Evolutionary conservation across 257 asterid genomes (phyloP).

Genomic region (Hygrophila difformis): DNA sequence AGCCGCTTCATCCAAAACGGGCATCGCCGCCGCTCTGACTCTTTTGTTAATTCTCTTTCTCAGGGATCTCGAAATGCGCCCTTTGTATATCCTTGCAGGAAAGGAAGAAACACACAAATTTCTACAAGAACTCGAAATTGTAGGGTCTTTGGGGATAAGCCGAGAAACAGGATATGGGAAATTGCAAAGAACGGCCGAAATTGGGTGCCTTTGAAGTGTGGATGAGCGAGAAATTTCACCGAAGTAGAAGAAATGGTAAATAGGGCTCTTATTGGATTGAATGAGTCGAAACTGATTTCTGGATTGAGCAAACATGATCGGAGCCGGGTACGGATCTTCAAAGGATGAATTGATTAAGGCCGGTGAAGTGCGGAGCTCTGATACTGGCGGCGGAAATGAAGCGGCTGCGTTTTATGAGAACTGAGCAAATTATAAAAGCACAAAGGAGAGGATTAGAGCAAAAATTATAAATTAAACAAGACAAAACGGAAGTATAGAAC

Average conservation of each 20-base stretch:
- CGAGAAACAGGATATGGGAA: slow-evolving; percentile 10
- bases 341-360: background rate
- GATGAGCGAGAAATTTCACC: slow-evolving; percentile 9
- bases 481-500: no score
- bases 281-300: slow-evolving; percentile 20
- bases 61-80: slow-evolving; percentile 69
- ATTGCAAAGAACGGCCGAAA: slow-evolving; percentile 16
- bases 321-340: background rate
- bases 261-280: slow-evolving; percentile 10
- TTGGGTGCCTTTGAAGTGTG: slow-evolving; percentile 10
- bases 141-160: slow-evolving; percentile 3
- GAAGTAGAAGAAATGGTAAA: slow-evolving; percentile 6
- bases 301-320: slow-evolving; percentile 28
- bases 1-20: slow-evolving; percentile 48
- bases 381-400: no score
- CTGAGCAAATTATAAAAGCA: no score
- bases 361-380: no score
- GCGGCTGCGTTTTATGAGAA: no score
- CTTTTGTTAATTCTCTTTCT: slow-evolving; percentile 64
- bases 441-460: no score
- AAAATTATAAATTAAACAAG: no score
- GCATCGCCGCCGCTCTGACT: slow-evolving; percentile 58
- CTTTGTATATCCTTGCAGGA: slow-evolving; percentile 44
- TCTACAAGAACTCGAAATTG: slow-evolving; percentile 8
- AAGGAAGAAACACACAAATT: slow-evolving; percentile 20